phyloP scores from a whole-genome alignment of 176 grass and related monocot genomes.

The Cenchrus americanus region DNA sequence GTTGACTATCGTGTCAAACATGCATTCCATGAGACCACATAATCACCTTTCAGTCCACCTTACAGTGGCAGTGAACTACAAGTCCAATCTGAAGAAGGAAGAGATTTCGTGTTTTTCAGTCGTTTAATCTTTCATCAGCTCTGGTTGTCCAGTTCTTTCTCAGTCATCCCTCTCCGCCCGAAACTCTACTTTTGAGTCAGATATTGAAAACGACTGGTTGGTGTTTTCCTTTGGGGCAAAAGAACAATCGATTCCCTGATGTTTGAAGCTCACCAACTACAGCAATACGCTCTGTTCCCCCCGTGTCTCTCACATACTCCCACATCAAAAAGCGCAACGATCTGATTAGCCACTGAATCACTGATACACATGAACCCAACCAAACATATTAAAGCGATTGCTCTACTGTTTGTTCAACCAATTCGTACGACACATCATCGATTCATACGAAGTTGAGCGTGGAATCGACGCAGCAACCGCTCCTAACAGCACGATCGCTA shows the following conservation, averaged over 20 bases:
- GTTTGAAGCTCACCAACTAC: constrained; percentile 38
- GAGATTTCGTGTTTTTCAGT: constrained; percentile 15
- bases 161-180: background rate
- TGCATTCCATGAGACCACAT: background rate
- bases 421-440: background rate
- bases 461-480: background rate
- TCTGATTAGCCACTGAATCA: background rate
- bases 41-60: constrained; percentile 11
- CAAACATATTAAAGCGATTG: background rate
- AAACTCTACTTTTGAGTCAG: background rate
- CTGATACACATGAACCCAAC: constrained; percentile 7
- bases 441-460: background rate
- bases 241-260: constrained; percentile 44
- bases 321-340: constrained; percentile 13
- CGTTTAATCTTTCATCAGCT: background rate
- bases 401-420: constrained; percentile 9
- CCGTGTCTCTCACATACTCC: background rate
- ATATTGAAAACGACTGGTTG: constrained; percentile 31
- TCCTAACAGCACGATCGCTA: background rate
- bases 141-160: background rate
- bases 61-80: background rate
- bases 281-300: constrained; percentile 9
- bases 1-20: constrained; percentile 19
- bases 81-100: constrained; percentile 6
- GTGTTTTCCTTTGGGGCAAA: constrained; percentile 35